phyloP scores from a whole-genome alignment of 495 filamentous ascomycete species.

The Aspergillus ellipticus region DNA sequence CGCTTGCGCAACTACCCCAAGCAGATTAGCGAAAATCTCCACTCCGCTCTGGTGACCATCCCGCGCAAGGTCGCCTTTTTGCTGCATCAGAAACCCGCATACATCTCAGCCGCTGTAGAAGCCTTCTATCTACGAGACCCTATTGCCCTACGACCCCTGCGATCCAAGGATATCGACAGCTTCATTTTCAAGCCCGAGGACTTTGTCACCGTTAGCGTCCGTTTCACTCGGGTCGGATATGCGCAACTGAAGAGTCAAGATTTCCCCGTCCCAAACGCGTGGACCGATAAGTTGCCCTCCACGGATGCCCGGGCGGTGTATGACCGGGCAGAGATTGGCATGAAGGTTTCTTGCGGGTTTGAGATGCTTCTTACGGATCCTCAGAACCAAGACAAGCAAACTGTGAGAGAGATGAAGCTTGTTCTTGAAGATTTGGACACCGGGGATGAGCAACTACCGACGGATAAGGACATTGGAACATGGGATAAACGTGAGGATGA shows the following conservation, averaged over 20 bases:
- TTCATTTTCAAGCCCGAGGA: conserved; percentile 70
- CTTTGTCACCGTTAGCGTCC: conserved; percentile 70
- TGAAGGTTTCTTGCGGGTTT: conserved; percentile 87
- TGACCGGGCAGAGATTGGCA: conserved; percentile 65
- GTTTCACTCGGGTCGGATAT: conserved; percentile 83
- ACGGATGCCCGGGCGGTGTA: conserved; percentile 36
- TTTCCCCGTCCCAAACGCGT: conserved; percentile 66
- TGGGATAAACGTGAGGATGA: conserved; percentile 73
- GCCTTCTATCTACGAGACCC: conserved; percentile 93
- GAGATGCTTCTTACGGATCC: conserved; percentile 77
- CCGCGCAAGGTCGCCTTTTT: conserved; percentile 82
- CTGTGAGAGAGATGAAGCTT: conserved; percentile 68
- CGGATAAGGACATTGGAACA: conserved; percentile 62
- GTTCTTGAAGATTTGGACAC: conserved; percentile 67
- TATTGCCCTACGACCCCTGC: conserved; percentile 65
- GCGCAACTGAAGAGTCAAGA: conserved; percentile 88
- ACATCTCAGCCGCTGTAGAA: conserved; percentile 79
- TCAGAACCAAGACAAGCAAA: conserved; percentile 59
- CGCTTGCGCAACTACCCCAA: conserved; percentile 77
- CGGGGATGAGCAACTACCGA: conserved; percentile 61
- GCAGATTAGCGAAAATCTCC: conserved; percentile 65
- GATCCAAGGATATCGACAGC: conserved; percentile 40
- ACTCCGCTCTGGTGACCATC: conserved; percentile 66
- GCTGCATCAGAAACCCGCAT: conserved; percentile 64
- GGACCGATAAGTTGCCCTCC: conserved; percentile 45